Conservation (phyloP, 495 filamentous ascomycete genomes). For the Trichocladium antarcticum region DNA sequence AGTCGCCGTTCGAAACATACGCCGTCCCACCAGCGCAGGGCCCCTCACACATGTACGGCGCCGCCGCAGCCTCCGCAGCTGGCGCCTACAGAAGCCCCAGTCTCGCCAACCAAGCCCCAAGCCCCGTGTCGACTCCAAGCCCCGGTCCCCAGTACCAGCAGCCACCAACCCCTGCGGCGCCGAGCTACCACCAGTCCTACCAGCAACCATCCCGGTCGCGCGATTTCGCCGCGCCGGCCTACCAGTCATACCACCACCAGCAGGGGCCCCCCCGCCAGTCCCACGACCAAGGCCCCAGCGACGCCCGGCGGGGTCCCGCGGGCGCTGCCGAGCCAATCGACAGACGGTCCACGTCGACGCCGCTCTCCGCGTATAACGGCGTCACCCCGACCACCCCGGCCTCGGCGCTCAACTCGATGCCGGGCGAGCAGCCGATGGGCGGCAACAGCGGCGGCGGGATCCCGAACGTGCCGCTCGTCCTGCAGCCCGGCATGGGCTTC, state of each 20-base stretch:
- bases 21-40: not conserved
- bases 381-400: slow-evolving; percentile 7
- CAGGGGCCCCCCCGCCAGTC: not conserved
- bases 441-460: not conserved
- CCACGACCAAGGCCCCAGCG: not conserved
- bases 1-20: not conserved
- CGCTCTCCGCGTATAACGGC: slow-evolving; percentile 7
- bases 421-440: not conserved
- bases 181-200: not conserved
- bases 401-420: slow-evolving; percentile 4
- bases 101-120: slow-evolving; percentile 5
- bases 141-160: not conserved
- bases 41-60: slow-evolving; percentile 1
- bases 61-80: not conserved
- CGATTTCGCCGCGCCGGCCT: too few species aligned
- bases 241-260: too few species aligned
- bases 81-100: not conserved
- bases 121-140: slow-evolving; percentile 3
- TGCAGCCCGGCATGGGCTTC: slow-evolving; percentile 13
- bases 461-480: slow-evolving; percentile 6
- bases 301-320: not conserved
- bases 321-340: not conserved
- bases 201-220: not conserved
- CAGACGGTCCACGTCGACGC: slow-evolving; percentile 1
- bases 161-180: not conserved